Conservation (phyloP, 129 eudicot species). For the Pulicaria dysenterica region DNA sequence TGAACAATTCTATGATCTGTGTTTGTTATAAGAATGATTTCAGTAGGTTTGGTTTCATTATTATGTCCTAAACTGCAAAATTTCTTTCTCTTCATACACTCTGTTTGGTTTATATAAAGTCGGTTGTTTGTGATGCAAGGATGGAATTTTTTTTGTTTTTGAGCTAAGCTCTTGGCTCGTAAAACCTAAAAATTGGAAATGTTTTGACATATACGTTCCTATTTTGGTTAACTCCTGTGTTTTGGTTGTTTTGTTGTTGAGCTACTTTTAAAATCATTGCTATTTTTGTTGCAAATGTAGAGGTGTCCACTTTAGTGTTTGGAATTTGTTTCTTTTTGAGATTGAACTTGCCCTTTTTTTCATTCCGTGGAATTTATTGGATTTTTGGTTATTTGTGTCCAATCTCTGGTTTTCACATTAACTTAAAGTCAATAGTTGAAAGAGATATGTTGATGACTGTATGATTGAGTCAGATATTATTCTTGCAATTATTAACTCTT, state of each 20-base stretch:
- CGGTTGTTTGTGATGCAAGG: too few relatives aligned
- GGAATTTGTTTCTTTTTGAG: not conserved
- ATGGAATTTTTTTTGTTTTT: not conserved
- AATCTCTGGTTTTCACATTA: not conserved
- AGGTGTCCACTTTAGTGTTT: not conserved
- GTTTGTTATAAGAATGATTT: not conserved
- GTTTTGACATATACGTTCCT: too few relatives aligned
- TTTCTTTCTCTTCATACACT: not conserved
- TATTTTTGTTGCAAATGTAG: not conserved
- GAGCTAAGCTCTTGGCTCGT: not conserved
- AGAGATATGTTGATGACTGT: too few relatives aligned
- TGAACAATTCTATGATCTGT: not conserved
- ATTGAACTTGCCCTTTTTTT: too few relatives aligned
- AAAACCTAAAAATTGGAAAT: too few relatives aligned
- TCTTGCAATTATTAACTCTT: too few relatives aligned
- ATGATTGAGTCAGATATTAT: too few relatives aligned
- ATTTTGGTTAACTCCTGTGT: not conserved
- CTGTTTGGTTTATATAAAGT: too few relatives aligned
- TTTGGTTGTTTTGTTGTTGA: not conserved
- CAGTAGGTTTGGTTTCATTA: not conserved
- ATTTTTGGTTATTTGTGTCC: not conserved
- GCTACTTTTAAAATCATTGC: not conserved
- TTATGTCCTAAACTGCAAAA: not conserved
- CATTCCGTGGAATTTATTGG: not conserved
- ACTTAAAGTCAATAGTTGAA: too few relatives aligned